Evolutionary conservation across 2,329 filamentous ascomycete species (phyloP).

Genomic region (Microthyrium microscopicum): DNA sequence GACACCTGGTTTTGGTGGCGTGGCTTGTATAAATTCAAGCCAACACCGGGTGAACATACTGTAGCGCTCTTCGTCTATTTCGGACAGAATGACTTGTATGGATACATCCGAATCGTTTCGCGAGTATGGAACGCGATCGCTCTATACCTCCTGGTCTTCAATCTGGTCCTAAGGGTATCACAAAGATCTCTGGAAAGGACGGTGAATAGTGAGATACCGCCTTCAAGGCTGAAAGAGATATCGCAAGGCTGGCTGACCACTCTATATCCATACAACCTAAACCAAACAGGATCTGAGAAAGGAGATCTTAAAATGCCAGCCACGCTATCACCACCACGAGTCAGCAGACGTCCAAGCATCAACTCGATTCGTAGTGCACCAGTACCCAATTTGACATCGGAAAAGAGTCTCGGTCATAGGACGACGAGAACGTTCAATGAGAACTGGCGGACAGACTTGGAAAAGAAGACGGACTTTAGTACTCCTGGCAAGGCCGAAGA

Average conservation of each 20-base stretch:
- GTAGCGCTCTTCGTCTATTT: conserved; percentile 5
- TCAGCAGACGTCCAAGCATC: too few species aligned
- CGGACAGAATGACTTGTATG: not conserved
- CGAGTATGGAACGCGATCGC: not conserved
- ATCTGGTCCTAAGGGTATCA: not conserved
- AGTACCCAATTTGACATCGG: not conserved
- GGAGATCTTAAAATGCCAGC: too few species aligned
- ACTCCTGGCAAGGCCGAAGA: not conserved
- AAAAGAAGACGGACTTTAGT: conserved; percentile 1
- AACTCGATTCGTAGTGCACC: too few species aligned
- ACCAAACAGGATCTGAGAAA: too few species aligned
- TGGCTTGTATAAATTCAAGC: conserved; percentile 7
- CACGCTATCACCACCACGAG: too few species aligned
- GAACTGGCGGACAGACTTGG: not conserved
- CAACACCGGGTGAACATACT: conserved; percentile 2
- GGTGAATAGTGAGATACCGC: not conserved
- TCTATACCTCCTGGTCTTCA: not conserved
- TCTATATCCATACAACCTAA: too few species aligned
- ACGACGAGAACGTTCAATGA: not conserved
- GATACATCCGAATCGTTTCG: not conserved
- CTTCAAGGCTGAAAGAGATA: not conserved
- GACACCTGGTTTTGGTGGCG: conserved; percentile 8
- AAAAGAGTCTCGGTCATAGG: not conserved
- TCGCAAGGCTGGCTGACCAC: too few species aligned
- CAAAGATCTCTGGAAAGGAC: not conserved